Evolutionary conservation across 2,329 filamentous ascomycete species (phyloP), one percentile per base, ranked within the genome.

Genomic region (Acrodontium crateriforme): DNA sequence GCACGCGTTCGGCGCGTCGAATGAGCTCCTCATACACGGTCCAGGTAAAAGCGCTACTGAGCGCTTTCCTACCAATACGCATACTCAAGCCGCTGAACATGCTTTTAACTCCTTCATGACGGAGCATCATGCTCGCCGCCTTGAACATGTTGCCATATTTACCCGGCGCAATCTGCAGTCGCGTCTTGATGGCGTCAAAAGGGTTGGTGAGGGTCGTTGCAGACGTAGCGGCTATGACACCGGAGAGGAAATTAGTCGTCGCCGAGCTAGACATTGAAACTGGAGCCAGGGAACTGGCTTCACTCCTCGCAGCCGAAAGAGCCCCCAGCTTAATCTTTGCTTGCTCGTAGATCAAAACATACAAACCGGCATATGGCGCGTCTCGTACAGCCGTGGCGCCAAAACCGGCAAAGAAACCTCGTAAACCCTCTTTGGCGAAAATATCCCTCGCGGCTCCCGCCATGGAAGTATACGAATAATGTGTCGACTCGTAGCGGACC

Each of bases 21-120:
- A 95, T 78, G 44, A 94, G 56, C 54, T 94, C 87, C 59, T 98
- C 89, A 49, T 98, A 98, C 21, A 94, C 66, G 7, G 87, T 95
- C 89, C 89, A 98, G 6, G 87, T 87, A 41, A 95, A 64, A n/a
- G 89, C 89, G 28, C 79, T 87, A 54, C 85, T 94, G 24, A 94
- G 58, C 4, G 84, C 87, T 55, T 98, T 98, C 42, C 89, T 69
- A 24, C 76, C 79, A 65, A 95, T 92, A 31, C 89, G 70, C 41
- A 98, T 60, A 2, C 71, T 81, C 31, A 98, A 56, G 1, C 89
- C 89, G 52, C 89, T 79, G 56, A 89, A 85, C 32, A 98, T 64
- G 35, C 79, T 79, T 29, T 77, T 67, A 12, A 79, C 43, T 0
- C 87, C 87, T 38, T 94, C 87, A 44, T 92, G 78, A 2, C 59